Conservation (phyloP, 768 basidiomycete genomes). For the Galerina marginata region DNA sequence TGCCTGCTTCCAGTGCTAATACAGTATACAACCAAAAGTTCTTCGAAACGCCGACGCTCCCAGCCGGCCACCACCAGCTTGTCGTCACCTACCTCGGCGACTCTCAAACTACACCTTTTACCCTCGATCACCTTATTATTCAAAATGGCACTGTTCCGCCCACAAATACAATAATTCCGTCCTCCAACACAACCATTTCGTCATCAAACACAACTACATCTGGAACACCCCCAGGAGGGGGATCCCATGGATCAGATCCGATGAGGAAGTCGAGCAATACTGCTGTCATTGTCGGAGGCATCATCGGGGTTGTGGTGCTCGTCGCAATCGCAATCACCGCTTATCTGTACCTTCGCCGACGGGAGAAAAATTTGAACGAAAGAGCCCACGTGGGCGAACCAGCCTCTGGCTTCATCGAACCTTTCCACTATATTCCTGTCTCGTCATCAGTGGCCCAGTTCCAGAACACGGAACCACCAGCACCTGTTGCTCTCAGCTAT, state of each 20-base stretch:
- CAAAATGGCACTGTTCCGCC: conserved; percentile 20
- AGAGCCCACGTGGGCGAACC: not conserved
- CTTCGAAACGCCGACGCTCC: conserved; percentile 27
- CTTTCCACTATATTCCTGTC: conserved; percentile 11
- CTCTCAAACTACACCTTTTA: conserved; percentile 27
- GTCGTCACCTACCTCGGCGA: conserved; percentile 27
- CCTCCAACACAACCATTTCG: not conserved
- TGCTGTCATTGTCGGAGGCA: conserved; percentile 28
- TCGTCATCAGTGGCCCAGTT: not conserved
- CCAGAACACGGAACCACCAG: not conserved
- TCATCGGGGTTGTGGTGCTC: conserved; percentile 26
- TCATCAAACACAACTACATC: conserved; percentile 1
- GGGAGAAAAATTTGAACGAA: conserved; percentile 5
- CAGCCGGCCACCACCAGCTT: conserved; percentile 28
- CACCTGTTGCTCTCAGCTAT: not conserved
- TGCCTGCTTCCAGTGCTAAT: not conserved
- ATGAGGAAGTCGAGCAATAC: conserved; percentile 5
- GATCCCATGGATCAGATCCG: not conserved
- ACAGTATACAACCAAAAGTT: conserved; percentile 30
- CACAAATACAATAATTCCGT: no score
- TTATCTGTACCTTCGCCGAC: conserved; percentile 20
- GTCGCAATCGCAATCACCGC: conserved; percentile 14
- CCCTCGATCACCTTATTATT: conserved; percentile 29
- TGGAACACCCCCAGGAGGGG: not conserved
- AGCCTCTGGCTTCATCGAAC: conserved; percentile 1